These are phyloP conservation scores for Entomortierella parvispora DNA, from an alignment of 192 early-diverging fungal genomes.

Conservation along the genomic window DNA sequence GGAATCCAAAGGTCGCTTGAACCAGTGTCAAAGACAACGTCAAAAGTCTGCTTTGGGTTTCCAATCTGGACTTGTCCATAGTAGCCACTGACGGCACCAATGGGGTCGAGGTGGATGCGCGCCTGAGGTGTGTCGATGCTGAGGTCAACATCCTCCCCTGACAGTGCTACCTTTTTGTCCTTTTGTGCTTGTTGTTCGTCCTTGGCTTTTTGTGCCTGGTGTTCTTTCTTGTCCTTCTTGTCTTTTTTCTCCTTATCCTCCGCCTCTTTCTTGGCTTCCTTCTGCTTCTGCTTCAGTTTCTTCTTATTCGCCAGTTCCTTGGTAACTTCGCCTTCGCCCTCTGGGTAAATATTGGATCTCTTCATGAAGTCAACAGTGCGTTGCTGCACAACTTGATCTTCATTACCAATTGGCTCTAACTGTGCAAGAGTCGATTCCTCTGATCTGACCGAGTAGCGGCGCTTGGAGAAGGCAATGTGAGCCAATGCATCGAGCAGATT, in stretches of 20 bases:
- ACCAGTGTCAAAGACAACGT: slow-evolving; percentile 66
- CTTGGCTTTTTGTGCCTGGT: slow-evolving; percentile 2
- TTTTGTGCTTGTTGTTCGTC: background rate
- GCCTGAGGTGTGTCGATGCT: slow-evolving; percentile 20
- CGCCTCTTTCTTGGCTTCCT: background rate
- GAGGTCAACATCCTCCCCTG: background rate
- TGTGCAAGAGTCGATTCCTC: background rate
- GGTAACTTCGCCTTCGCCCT: slow-evolving; percentile 2
- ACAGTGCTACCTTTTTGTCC: background rate
- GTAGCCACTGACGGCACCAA: slow-evolving; percentile 43
- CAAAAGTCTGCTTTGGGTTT: slow-evolving; percentile 42
- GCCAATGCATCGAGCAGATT: slow-evolving; percentile 34
- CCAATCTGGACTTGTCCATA: slow-evolving; percentile 48
- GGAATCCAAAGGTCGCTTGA: slow-evolving; percentile 73
- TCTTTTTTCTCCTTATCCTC: slow-evolving; percentile 10
- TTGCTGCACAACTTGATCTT: slow-evolving; percentile 12
- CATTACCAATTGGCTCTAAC: background rate
- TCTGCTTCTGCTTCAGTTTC: slow-evolving; percentile 7
- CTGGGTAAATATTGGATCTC: slow-evolving; percentile 23
- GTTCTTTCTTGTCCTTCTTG: background rate
- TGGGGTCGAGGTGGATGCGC: slow-evolving; percentile 21
- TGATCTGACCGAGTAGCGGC: slow-evolving; percentile 24
- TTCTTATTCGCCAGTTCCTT: slow-evolving; percentile 9
- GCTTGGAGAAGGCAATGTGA: slow-evolving; percentile 21
- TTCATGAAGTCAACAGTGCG: slow-evolving; percentile 11